Conservation (phyloP, 495 filamentous ascomycete genomes). For the Trichoderma gamsii region DNA sequence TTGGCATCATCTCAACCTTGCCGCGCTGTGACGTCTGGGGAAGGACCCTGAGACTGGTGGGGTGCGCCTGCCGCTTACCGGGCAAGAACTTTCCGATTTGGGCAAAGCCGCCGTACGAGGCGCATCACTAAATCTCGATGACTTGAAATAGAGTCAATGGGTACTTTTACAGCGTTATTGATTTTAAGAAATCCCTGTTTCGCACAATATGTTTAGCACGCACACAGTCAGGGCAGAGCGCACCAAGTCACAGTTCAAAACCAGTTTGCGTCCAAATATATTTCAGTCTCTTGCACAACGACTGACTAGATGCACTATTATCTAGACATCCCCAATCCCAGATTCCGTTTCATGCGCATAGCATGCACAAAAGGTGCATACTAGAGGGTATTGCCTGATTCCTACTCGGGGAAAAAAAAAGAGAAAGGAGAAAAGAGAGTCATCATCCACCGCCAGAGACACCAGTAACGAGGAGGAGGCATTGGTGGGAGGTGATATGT, state of each 20-base stretch:
- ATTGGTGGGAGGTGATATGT: background rate
- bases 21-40: conserved; percentile 11
- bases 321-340: conserved; percentile 12
- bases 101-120: background rate
- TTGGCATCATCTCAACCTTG: conserved; percentile 14
- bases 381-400: conserved; percentile 7
- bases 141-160: background rate
- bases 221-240: background rate
- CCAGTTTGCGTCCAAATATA: conserved; percentile 13
- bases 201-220: background rate
- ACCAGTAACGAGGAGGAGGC: background rate
- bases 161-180: background rate
- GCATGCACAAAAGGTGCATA: background rate
- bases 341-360: conserved; percentile 10
- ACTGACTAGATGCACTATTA: conserved; percentile 14
- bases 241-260: conserved; percentile 1
- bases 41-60: conserved; percentile 11
- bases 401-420: background rate
- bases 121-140: background rate
- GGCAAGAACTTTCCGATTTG: background rate
- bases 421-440: background rate
- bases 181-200: background rate
- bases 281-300: conserved; percentile 13
- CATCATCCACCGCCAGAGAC: background rate
- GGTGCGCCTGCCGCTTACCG: conserved; percentile 4